phyloP scores from a whole-genome alignment of 805 yeast genomes.

The Candida boleticola region DNA sequence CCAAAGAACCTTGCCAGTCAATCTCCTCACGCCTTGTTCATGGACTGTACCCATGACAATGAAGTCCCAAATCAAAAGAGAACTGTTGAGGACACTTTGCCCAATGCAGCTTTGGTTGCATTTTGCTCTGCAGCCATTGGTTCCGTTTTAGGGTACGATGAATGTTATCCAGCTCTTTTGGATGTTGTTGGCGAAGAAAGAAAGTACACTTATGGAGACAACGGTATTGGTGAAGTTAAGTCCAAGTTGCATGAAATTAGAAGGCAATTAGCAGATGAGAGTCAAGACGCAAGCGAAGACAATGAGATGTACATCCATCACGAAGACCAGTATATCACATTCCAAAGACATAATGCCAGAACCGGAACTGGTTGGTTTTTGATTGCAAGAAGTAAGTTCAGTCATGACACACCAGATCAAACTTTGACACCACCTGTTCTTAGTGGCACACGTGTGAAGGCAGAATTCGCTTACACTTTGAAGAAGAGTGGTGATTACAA shows the following conservation, averaged over 20 bases:
- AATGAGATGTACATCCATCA: constrained; percentile 94
- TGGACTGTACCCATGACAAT: constrained; percentile 98
- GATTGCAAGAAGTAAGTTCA: constrained; percentile 82
- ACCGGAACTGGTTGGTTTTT: constrained; percentile 88
- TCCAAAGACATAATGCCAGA: constrained; percentile 79
- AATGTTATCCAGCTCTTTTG: constrained; percentile 77
- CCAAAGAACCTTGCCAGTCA: constrained; percentile 64
- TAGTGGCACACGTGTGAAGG: constrained; percentile 57
- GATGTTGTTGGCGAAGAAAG: constrained; percentile 79
- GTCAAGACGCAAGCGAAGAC: constrained; percentile 50
- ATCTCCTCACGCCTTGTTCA: constrained; percentile 89
- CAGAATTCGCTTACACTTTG: constrained; percentile 58
- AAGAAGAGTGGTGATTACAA: constrained; percentile 49
- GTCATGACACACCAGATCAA: constrained; percentile 45
- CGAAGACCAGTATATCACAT: constrained; percentile 87
- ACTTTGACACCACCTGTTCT: constrained; percentile 54
- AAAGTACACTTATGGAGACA: constrained; percentile 47
- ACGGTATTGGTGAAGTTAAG: constrained; percentile 80
- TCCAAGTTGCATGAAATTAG: constrained; percentile 56
- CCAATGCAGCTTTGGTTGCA: constrained; percentile 92
- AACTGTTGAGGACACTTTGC: constrained; percentile 90
- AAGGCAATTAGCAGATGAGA: constrained; percentile 51
- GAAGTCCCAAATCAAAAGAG: constrained; percentile 86
- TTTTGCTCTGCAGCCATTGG: constrained; percentile 94
- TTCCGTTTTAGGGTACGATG: constrained; percentile 91